These are phyloP conservation scores for Myriosclerotinia scirpicola DNA, from an alignment of 2,329 filamentous ascomycete genomes.

Conservation along the genomic window DNA sequence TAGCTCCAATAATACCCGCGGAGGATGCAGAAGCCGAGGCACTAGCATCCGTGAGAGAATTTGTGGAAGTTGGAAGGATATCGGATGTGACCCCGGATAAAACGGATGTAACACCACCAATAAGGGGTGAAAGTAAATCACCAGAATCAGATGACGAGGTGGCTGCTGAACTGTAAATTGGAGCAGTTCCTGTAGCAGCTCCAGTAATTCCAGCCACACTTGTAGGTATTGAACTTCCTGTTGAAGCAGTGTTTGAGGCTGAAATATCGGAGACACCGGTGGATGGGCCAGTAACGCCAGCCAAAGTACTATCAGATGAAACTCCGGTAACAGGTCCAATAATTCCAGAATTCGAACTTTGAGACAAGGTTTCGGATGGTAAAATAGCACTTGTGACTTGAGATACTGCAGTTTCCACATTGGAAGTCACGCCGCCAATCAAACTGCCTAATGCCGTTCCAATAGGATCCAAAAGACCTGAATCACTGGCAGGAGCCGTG, in stretches of 20 bases:
- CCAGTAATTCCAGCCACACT: conserved; percentile 7
- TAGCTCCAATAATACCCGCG: too few relatives aligned
- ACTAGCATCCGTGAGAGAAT: neutral
- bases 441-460: conserved; percentile 4
- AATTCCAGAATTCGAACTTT: neutral
- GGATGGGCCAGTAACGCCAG: neutral
- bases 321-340: conserved; percentile 8
- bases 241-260: neutral
- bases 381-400: conserved; percentile 21
- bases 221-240: conserved; percentile 2
- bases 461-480: conserved; percentile 15
- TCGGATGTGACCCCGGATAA: conserved; percentile 10
- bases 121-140: neutral
- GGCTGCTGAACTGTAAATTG: neutral
- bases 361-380: neutral
- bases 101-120: conserved; percentile 11
- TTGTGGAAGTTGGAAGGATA: conserved; percentile 9
- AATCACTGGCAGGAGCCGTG: neutral
- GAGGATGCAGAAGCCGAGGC: too few relatives aligned
- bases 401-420: conserved; percentile 18
- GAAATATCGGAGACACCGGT: neutral
- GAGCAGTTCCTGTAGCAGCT: conserved; percentile 3
- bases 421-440: conserved; percentile 8
- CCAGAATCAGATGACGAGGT: conserved; percentile 8
- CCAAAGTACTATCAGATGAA: conserved; percentile 17